Evolutionary conservation across 1,284 basidiomycete species (phyloP).

Genomic region (Naganishia albida): DNA sequence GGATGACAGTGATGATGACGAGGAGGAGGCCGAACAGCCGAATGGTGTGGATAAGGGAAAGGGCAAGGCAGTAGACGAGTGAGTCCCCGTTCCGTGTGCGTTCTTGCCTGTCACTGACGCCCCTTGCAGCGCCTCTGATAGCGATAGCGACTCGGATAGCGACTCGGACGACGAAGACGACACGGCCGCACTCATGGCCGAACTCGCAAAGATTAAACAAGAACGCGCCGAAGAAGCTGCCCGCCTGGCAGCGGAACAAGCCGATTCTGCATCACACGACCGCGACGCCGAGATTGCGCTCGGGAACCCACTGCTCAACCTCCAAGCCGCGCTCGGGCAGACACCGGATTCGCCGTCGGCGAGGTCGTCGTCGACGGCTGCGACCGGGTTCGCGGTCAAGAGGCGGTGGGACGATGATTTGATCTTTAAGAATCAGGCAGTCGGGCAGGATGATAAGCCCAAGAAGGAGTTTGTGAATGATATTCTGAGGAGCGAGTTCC

Average conservation of each 20-base stretch:
- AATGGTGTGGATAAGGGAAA: conserved; percentile 50
- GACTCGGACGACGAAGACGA: conserved; percentile 80
- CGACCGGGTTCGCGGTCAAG: conserved; percentile 74
- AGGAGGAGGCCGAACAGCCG: conserved; percentile 58
- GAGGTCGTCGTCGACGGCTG: conserved; percentile 60
- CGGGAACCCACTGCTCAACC: conserved; percentile 80
- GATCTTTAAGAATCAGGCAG: conserved; percentile 96
- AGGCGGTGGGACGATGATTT: conserved; percentile 93
- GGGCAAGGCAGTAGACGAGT: conserved; percentile 37
- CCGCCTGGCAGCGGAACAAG: conserved; percentile 55
- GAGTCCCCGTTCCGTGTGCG: conserved; percentile 35
- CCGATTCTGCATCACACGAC: conserved; percentile 57
- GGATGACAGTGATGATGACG: conserved; percentile 71
- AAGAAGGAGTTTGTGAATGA: conserved; percentile 88
- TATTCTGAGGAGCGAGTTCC: conserved; percentile 85
- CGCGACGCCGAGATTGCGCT: conserved; percentile 80
- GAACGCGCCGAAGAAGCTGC: conserved; percentile 91
- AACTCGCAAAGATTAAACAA: conserved; percentile 91
- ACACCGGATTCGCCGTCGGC: conserved; percentile 64
- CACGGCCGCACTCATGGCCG: conserved; percentile 84
- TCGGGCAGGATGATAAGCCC: conserved; percentile 64
- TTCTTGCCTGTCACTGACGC: too few species aligned
- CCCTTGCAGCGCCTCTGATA: conserved; percentile 7
- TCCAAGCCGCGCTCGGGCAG: conserved; percentile 81
- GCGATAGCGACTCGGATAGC: conserved; percentile 55